Percentiles rank a stretch among this genome's conserved stretches.
phyloP scores from a whole-genome alignment of 495 filamentous ascomycete genomes.

The Lasiosphaeria miniovina region DNA sequence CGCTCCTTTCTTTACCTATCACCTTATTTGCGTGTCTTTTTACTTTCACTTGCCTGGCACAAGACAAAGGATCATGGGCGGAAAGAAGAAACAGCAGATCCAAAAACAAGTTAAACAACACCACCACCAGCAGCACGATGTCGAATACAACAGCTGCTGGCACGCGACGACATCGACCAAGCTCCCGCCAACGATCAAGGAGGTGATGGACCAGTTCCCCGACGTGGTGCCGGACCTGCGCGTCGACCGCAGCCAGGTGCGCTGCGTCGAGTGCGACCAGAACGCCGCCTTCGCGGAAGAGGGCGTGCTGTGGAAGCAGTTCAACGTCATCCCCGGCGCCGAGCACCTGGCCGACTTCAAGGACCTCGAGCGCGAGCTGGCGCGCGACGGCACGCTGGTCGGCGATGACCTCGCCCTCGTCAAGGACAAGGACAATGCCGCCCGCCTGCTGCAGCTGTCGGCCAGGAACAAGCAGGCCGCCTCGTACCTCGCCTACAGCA shows the following conservation, averaged over 20 bases:
- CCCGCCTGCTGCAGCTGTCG: not conserved
- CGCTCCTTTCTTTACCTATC: too few relatives aligned
- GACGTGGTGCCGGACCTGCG: conserved; percentile 9
- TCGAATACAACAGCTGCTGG: conserved; percentile 2
- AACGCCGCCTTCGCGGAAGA: not conserved
- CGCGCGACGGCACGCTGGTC: not conserved
- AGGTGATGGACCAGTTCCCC: conserved; percentile 29
- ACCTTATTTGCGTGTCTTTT: too few relatives aligned
- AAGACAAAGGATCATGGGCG: conserved; percentile 1
- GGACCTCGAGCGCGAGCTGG: not conserved
- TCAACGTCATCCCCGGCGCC: not conserved
- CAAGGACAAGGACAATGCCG: not conserved
- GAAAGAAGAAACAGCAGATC: not conserved
- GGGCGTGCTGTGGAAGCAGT: not conserved
- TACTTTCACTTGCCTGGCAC: not conserved
- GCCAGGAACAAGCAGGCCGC: not conserved
- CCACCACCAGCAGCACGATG: not conserved
- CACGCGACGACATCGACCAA: conserved; percentile 12
- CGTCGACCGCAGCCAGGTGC: conserved; percentile 18
- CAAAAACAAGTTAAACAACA: not conserved
- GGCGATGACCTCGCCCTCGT: not conserved
- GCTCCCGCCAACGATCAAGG: conserved; percentile 33
- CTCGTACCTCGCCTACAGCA: not conserved
- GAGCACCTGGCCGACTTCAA: not conserved
- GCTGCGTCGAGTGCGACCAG: conserved; percentile 26